These are phyloP conservation scores for Symbiodinium pilosum DNA, from an alignment of 73 alveolate species.

Conservation along the genomic window DNA sequence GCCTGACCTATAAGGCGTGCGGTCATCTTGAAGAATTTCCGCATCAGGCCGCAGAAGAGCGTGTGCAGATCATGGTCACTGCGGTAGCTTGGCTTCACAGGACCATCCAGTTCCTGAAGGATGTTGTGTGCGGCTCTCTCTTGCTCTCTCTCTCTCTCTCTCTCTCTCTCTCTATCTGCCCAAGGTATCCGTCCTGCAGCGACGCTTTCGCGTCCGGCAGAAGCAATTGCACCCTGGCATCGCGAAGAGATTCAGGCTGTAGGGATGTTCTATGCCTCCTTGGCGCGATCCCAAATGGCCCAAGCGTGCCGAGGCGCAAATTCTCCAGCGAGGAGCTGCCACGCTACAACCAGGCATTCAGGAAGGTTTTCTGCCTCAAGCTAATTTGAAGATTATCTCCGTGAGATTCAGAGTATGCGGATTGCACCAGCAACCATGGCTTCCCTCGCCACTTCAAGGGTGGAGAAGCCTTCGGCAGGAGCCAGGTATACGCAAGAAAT, in stretches of 20 bases:
- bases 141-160: too few relatives aligned
- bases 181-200: slow-evolving; percentile 58
- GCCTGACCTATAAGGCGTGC: background rate
- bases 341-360: background rate
- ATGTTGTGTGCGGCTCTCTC: background rate
- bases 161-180: too few relatives aligned
- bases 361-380: too few relatives aligned
- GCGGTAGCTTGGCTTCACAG: slow-evolving; percentile 46
- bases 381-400: too few relatives aligned
- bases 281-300: too few relatives aligned
- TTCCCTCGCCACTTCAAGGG: too few relatives aligned
- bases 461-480: too few relatives aligned
- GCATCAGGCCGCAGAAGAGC: slow-evolving; percentile 60
- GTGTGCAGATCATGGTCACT: slow-evolving; percentile 64
- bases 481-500: too few relatives aligned
- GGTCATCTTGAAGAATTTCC: background rate
- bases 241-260: background rate
- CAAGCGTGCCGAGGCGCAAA: background rate
- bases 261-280: too few relatives aligned
- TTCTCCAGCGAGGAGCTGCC: background rate
- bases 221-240: background rate
- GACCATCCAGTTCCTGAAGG: background rate
- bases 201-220: slow-evolving; percentile 81
- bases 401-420: too few relatives aligned
- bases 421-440: too few relatives aligned